Percentiles rank a stretch among this genome's conserved stretches.
phyloP scores from a whole-genome alignment of 2,329 filamentous ascomycete genomes.

The Penicillium sp. region DNA sequence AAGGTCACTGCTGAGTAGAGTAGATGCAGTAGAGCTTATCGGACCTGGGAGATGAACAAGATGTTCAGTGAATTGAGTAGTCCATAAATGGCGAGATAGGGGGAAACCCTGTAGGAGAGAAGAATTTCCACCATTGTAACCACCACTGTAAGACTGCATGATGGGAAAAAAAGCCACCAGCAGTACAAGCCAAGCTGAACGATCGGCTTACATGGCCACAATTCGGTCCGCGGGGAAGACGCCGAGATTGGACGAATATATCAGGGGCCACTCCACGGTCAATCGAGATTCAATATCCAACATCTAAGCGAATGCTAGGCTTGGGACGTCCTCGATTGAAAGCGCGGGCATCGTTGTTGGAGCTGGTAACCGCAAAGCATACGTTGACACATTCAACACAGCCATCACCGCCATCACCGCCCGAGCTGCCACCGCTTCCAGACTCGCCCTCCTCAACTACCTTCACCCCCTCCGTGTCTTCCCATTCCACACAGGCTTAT shows the following conservation, averaged over 20 bases:
- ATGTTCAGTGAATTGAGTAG: neutral
- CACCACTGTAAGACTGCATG: neutral
- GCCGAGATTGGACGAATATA: constrained; percentile 17
- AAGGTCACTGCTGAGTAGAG: neutral
- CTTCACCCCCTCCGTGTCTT: constrained; percentile 24
- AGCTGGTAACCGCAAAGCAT: constrained; percentile 42
- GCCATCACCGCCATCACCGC: constrained; percentile 26
- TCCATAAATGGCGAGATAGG: neutral
- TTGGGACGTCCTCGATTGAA: constrained; percentile 49
- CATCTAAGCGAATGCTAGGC: constrained; percentile 45
- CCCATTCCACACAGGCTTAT: constrained; percentile 21
- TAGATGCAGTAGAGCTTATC: neutral
- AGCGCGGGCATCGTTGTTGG: constrained; percentile 54
- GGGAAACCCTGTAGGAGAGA: neutral
- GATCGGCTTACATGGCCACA: constrained; percentile 10
- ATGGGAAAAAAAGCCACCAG: neutral
- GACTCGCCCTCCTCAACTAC: constrained; percentile 36
- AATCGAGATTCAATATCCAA: constrained; percentile 4
- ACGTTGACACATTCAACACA: constrained; percentile 11
- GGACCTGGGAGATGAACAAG: neutral
- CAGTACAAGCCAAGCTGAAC: neutral
- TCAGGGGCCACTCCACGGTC: constrained; percentile 17
- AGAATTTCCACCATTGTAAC: neutral
- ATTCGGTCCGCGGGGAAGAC: constrained; percentile 11
- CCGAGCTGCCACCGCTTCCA: constrained; percentile 40